A percentile compares a stretch with the other conserved stretches of the same genome.
These are phyloP conservation scores for Boletus subparvulus DNA, from an alignment of 768 basidiomycete genomes.

Conservation along the genomic window DNA sequence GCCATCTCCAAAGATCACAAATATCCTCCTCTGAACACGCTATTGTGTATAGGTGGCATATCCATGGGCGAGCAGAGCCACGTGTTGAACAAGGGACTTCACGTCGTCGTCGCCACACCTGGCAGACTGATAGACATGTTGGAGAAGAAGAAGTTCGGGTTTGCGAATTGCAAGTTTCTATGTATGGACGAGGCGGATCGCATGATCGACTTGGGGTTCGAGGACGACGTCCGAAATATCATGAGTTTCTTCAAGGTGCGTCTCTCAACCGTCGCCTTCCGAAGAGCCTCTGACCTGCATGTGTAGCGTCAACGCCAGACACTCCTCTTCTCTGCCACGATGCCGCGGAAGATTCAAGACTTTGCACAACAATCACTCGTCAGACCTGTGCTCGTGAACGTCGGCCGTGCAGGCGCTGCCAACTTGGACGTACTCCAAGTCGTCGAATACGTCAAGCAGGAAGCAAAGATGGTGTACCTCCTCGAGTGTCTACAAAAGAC, in stretches of 20 bases:
- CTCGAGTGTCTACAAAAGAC: constrained; percentile 98
- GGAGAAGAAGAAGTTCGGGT: constrained; percentile 90
- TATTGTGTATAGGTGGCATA: constrained; percentile 97
- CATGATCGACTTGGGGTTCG: constrained; percentile 99
- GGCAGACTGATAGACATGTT: constrained; percentile 97
- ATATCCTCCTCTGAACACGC: constrained; percentile 83
- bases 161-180: constrained; percentile 91
- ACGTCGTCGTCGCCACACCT: constrained; percentile 95
- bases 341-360: constrained; percentile 98
- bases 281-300: neutral
- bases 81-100: constrained; percentile 85
- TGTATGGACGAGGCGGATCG: constrained; percentile 99
- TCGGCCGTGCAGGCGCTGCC: constrained; percentile 96
- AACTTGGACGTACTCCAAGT: constrained; percentile 95
- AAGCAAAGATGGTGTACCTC: constrained; percentile 99
- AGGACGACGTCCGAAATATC: constrained; percentile 97
- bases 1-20: constrained; percentile 75
- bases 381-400: constrained; percentile 92
- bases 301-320: constrained; percentile 92
- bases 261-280: neutral
- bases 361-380: constrained; percentile 98
- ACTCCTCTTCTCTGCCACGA: constrained; percentile 95
- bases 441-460: constrained; percentile 98
- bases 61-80: constrained; percentile 98
- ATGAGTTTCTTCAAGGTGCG: constrained; percentile 98